These are phyloP conservation scores for Xylariaceae sp. DNA, from an alignment of 2,329 filamentous ascomycete genomes.

Conservation along the genomic window DNA sequence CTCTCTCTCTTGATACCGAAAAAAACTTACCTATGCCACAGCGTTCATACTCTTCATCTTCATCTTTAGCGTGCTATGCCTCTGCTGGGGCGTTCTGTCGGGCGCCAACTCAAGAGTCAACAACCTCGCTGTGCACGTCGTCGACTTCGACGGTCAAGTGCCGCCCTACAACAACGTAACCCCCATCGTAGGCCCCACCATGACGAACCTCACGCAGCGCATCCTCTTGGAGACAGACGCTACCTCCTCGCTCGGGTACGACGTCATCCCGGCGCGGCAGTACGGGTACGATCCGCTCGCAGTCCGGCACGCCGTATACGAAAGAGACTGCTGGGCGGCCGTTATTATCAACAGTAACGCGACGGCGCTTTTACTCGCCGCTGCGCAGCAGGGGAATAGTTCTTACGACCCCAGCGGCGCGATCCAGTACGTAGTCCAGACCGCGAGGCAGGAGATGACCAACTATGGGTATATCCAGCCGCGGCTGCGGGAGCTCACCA, in stretches of 20 bases:
- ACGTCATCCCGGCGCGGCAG: conserved; percentile 41
- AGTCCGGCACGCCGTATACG: conserved; percentile 56
- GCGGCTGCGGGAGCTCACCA: conserved; percentile 44
- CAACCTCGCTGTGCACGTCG: conserved; percentile 51
- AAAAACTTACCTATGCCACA: conserved; percentile 13
- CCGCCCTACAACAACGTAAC: conserved; percentile 46
- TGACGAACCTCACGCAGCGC: conserved; percentile 43
- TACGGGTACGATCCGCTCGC: conserved; percentile 54
- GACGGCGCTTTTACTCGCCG: conserved; percentile 51
- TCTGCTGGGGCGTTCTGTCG: conserved; percentile 60
- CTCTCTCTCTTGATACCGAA: neutral
- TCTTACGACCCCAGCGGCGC: conserved; percentile 58
- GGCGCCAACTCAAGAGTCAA: conserved; percentile 45
- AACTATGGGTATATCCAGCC: conserved; percentile 51
- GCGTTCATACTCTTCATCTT: conserved; percentile 51
- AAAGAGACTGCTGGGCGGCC: conserved; percentile 57
- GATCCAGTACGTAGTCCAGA: conserved; percentile 52
- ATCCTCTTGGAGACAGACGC: conserved; percentile 33
- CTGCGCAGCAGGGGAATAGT: conserved; percentile 50
- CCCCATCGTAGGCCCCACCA: conserved; percentile 54
- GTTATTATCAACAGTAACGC: conserved; percentile 62
- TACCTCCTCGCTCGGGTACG: conserved; percentile 46
- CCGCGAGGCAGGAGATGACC: conserved; percentile 54
- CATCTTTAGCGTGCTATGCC: conserved; percentile 51
- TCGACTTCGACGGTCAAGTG: conserved; percentile 58